Conservation (phyloP, 1,284 basidiomycete genomes). For the Leccinum cinnamomeum region DNA sequence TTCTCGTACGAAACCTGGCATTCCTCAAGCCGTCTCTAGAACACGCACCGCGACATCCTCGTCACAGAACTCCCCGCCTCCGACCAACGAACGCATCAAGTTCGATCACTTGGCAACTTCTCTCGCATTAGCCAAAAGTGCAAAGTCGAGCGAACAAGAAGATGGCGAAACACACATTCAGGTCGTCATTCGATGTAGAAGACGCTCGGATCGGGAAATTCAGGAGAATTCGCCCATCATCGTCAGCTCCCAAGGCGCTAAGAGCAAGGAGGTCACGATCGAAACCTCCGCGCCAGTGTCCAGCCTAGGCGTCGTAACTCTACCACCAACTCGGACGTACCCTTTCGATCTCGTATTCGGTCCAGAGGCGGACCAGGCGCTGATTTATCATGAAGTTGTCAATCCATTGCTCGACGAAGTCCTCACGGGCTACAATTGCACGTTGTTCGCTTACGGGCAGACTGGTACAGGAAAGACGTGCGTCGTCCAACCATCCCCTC, state of each 20-base stretch:
- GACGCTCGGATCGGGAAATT: constrained; percentile 79
- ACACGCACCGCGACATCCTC: constrained; percentile 19
- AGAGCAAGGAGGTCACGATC: constrained; percentile 74
- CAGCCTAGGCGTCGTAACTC: constrained; percentile 64
- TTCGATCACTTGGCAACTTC: constrained; percentile 23
- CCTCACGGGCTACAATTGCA: constrained; percentile 95
- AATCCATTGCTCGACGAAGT: constrained; percentile 93
- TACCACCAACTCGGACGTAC: constrained; percentile 78
- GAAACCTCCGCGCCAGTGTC: constrained; percentile 69
- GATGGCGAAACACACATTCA: constrained; percentile 77
- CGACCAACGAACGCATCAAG: constrained; percentile 21
- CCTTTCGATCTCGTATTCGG: constrained; percentile 94
- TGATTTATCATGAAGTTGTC: constrained; percentile 94
- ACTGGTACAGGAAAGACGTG: constrained; percentile 99
- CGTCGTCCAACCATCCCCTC: constrained; percentile 35
- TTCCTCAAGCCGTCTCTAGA: constrained; percentile 10
- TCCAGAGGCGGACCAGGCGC: constrained; percentile 94
- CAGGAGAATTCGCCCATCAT: constrained; percentile 82
- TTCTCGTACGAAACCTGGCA: constrained; percentile 21
- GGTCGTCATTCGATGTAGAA: constrained; percentile 88
- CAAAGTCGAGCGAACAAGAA: constrained; percentile 34
- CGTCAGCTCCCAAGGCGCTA: constrained; percentile 71
- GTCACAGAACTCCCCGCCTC: constrained; percentile 19
- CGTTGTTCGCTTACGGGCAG: constrained; percentile 98
- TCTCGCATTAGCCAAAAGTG: constrained; percentile 21